Evolutionary conservation across 208 protist genomes (phyloP).

Genomic region (Zelonia costaricensis): DNA sequence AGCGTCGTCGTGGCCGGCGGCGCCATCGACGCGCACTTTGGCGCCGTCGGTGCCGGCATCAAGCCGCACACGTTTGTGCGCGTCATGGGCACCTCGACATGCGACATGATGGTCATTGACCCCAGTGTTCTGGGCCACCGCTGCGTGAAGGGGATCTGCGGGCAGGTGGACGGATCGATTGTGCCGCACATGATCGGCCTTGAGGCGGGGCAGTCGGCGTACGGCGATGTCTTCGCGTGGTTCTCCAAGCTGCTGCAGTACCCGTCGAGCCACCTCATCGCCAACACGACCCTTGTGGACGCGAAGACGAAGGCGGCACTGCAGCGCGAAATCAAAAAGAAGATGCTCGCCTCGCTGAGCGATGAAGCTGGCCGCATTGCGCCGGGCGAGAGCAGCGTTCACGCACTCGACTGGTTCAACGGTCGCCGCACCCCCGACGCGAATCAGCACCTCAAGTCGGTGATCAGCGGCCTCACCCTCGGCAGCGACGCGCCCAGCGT

Average conservation of each 20-base stretch:
- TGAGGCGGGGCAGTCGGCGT: conserved; percentile 60
- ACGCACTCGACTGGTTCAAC: conserved; percentile 68
- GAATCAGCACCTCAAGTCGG: conserved; percentile 50
- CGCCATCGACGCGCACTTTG: conserved; percentile 56
- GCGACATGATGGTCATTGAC: conserved; percentile 67
- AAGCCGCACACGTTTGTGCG: conserved; percentile 48
- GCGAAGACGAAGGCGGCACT: conserved; percentile 32
- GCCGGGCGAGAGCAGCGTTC: conserved; percentile 25
- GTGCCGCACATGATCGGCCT: conserved; percentile 50
- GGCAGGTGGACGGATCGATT: conserved; percentile 62
- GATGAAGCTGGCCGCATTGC: conserved; percentile 25
- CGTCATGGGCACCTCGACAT: conserved; percentile 70
- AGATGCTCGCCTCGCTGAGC: conserved; percentile 33
- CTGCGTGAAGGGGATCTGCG: conserved; percentile 49
- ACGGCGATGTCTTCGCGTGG: conserved; percentile 71
- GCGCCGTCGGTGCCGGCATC: conserved; percentile 56
- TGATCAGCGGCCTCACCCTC: conserved; percentile 42
- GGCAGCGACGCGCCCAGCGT: conserved; percentile 48
- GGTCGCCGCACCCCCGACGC: conserved; percentile 55
- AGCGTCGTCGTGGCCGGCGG: conserved; percentile 50
- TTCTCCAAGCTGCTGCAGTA: conserved; percentile 47
- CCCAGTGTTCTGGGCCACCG: conserved; percentile 25
- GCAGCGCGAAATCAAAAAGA: conserved; percentile 23
- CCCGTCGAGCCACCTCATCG: conserved; percentile 31
- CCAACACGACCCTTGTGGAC: conserved; percentile 25